These are phyloP conservation scores for Globisporangium carolinianum DNA, from an alignment of 352 stramenopile genomes.

Conservation along the genomic window DNA sequence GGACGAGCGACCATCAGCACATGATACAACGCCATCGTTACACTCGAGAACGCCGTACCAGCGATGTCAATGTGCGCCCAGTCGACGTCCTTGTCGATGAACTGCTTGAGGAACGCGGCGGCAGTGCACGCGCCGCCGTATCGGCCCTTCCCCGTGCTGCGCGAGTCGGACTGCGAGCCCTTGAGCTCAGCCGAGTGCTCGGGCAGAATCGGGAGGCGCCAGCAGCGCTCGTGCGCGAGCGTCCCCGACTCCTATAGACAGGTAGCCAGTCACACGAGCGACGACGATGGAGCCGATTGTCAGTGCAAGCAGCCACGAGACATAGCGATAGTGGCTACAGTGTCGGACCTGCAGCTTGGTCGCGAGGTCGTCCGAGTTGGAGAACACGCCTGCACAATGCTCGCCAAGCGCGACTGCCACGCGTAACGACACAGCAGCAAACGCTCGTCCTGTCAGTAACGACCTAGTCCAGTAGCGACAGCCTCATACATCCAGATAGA, in stretches of 20 bases:
- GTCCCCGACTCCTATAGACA: slow-evolving; percentile 35
- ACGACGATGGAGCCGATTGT: neutral
- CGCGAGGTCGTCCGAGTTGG: slow-evolving; percentile 86
- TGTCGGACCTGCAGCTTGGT: slow-evolving; percentile 39
- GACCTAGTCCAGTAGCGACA: neutral
- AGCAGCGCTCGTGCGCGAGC: slow-evolving; percentile 79
- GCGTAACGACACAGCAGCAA: neutral
- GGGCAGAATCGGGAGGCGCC: slow-evolving; percentile 82
- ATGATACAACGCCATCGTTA: neutral
- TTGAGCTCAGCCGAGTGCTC: slow-evolving; percentile 83
- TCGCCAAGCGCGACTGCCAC: slow-evolving; percentile 74
- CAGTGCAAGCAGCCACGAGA: neutral
- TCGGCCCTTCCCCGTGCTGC: slow-evolving; percentile 68
- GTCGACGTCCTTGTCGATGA: slow-evolving; percentile 77
- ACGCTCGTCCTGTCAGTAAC: neutral
- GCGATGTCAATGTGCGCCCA: slow-evolving; percentile 91
- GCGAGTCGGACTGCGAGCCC: slow-evolving; percentile 70
- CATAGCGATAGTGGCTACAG: neutral
- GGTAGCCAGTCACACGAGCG: neutral
- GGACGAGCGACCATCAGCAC: too few relatives aligned
- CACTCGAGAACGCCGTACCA: slow-evolving; percentile 15
- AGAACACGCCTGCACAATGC: slow-evolving; percentile 88
- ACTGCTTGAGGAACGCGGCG: slow-evolving; percentile 86
- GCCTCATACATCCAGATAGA: neutral
- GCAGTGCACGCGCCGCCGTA: slow-evolving; percentile 80